A percentile compares a stretch with the other conserved stretches of the same genome.
phyloP scores from a whole-genome alignment of 2,329 filamentous ascomycete genomes.

The Epichloe typhina region DNA sequence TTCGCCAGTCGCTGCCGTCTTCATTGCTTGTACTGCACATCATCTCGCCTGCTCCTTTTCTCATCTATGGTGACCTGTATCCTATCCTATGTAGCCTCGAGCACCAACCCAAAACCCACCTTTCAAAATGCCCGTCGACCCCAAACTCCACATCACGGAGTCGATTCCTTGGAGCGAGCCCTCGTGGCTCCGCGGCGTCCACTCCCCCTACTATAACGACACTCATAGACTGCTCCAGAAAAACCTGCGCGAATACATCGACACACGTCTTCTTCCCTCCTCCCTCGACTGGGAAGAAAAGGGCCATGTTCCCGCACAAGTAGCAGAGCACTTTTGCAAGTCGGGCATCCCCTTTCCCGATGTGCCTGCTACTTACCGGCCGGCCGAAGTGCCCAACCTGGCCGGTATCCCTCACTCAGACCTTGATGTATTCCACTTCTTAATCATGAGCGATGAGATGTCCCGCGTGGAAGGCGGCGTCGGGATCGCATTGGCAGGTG shows the following conservation, averaged over 20 bases:
- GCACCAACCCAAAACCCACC: too few species aligned
- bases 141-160: conserved; percentile 11
- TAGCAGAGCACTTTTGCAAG: conserved; percentile 22
- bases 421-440: conserved; percentile 42
- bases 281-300: conserved; percentile 52
- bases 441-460: conserved; percentile 43
- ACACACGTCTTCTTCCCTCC: conserved; percentile 42
- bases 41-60: too few species aligned
- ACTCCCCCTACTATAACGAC: conserved; percentile 44
- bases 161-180: conserved; percentile 15
- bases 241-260: conserved; percentile 43
- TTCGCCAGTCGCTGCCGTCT: not conserved
- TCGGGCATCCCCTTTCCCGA: conserved; percentile 26
- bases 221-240: conserved; percentile 46
- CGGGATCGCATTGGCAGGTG: conserved; percentile 43
- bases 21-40: not conserved
- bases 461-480: conserved; percentile 43
- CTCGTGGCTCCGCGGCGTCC: conserved; percentile 15
- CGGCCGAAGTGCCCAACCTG: conserved; percentile 13
- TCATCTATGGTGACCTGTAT: too few species aligned
- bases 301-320: conserved; percentile 33
- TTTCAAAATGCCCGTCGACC: conserved; percentile 8
- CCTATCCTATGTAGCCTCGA: too few species aligned
- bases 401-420: conserved; percentile 32
- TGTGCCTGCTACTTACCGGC: conserved; percentile 24